phyloP scores from a whole-genome alignment of 1,139 yeast genomes.

The Suhomyces kunorum region DNA sequence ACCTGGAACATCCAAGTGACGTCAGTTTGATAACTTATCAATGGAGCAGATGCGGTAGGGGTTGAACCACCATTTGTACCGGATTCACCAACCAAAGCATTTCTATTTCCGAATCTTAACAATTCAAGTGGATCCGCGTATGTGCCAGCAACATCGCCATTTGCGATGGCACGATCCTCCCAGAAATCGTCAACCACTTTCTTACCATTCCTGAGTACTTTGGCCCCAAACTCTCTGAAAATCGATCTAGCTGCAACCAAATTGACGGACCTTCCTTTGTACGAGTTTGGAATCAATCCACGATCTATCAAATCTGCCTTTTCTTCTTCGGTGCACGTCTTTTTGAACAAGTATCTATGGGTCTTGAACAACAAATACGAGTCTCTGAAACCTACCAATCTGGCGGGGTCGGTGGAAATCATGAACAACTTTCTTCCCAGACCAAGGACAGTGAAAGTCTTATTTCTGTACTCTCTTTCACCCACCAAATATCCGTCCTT shows the following conservation, averaged over 20 bases:
- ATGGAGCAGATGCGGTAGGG: conserved; percentile 43
- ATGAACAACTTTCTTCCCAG: conserved; percentile 76
- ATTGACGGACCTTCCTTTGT: conserved; percentile 86
- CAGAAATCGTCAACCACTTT: conserved; percentile 88
- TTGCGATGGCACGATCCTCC: conserved; percentile 67
- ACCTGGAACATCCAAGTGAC: conserved; percentile 88
- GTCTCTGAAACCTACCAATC: conserved; percentile 92
- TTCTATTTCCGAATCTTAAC: conserved; percentile 22
- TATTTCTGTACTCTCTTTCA: conserved; percentile 77
- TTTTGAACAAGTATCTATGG: conserved; percentile 71
- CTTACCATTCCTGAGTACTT: conserved; percentile 75
- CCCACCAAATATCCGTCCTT: conserved; percentile 67
- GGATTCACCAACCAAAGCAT: conserved; percentile 15
- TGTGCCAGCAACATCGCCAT: conserved; percentile 78
- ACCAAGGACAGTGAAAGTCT: conserved; percentile 76
- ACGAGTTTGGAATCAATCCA: conserved; percentile 83
- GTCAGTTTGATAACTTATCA: conserved; percentile 54
- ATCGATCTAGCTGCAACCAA: conserved; percentile 89
- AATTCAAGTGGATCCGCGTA: conserved; percentile 73
- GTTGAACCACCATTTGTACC: conserved; percentile 24
- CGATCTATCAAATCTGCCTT: conserved; percentile 81
- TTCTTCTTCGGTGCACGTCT: conserved; percentile 73
- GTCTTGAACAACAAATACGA: conserved; percentile 88
- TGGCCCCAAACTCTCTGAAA: conserved; percentile 90
- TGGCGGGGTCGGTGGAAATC: conserved; percentile 95